Conservation (phyloP, 2,329 filamentous ascomycete genomes). For the Penicillium sp. region DNA sequence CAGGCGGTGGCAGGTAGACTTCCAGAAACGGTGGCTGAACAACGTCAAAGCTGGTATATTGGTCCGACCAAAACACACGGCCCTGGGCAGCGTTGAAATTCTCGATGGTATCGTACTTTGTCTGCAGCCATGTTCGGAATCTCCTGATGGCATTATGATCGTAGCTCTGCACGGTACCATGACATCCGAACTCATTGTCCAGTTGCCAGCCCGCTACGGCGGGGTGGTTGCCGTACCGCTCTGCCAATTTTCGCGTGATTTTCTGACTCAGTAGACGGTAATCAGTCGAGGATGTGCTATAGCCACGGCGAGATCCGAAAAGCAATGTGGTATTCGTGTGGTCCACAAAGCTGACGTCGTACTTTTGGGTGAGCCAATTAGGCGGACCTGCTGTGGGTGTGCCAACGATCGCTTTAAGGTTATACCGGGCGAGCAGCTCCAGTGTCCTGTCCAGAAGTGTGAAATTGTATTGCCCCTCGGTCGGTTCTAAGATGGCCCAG, state of each 20-base stretch:
- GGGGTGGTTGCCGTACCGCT: not conserved
- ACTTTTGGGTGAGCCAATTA: not conserved
- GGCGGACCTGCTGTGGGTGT: not conserved
- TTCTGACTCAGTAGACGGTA: not conserved
- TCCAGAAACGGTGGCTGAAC: not conserved
- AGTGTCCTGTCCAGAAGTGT: not conserved
- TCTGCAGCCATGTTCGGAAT: not conserved
- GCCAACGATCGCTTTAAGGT: not conserved
- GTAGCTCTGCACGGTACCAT: not conserved
- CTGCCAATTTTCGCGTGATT: not conserved
- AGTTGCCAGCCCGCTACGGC: not conserved
- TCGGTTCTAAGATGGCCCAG: not conserved
- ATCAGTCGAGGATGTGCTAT: not conserved
- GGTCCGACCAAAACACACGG: not conserved
- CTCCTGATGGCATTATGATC: not conserved
- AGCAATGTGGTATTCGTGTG: not conserved
- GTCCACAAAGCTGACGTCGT: not conserved
- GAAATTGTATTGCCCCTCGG: not conserved
- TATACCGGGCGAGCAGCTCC: not conserved
- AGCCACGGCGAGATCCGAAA: not conserved
- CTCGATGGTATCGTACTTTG: not conserved
- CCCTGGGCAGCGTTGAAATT: not conserved
- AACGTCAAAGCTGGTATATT: not conserved
- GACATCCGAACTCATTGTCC: slow-evolving; percentile 3
- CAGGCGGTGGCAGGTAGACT: not conserved